Base-by-base conservation (phyloP, 495 filamentous ascomycete species). In the Penicilliopsis zonata region DNA sequence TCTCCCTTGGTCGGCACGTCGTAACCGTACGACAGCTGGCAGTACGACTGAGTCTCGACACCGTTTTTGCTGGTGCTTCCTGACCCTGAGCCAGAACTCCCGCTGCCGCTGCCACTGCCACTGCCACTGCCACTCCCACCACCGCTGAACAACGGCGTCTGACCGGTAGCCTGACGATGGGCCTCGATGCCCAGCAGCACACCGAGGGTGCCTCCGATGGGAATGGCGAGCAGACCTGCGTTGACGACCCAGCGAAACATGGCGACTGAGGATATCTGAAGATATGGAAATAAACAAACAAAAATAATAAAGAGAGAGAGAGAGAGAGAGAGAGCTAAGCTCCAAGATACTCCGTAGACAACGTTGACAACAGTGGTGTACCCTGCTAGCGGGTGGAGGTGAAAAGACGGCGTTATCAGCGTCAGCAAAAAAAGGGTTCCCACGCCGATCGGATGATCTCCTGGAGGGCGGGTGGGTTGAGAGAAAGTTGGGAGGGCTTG, bases 141-240 rank as follows among this genome's bases (percentile, higher is more conserved):
- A 16, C 31, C 33, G 21, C 38, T 38, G 43, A 56, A 57, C 10
- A 55, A 33, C 25, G 47, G 42, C 9, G 39, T 28, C 34, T 49
- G 43, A 19, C 49, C 46, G 17, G 36, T 46, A 9, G 55, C 49
- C 5, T 45, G 28, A 18, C 51, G 52, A 27, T 57, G 50, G n/a
- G 44, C 43, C 13, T 63, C 54, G 33, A 64, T 55, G 4, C 57
- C 60, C 10, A 61, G 34, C 5, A 61, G 35, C 6, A 55, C 43
- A 12, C 59, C 59, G 9, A 64, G 29, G 7, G 52, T 51, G 13
- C 44, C 48, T 9, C 54, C 60, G 31, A 63, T 50, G 9, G 60
- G 60, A 21, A 64, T 51, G 9, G 45, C 53, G 22, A 61, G 30
- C 5, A 64, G 51, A 34, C 40, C 31, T 7, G 43, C 42, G 43